phyloP scores from a whole-genome alignment of 225 moss, liverwort and hornwort species.

The Marchantia paleacea region DNA sequence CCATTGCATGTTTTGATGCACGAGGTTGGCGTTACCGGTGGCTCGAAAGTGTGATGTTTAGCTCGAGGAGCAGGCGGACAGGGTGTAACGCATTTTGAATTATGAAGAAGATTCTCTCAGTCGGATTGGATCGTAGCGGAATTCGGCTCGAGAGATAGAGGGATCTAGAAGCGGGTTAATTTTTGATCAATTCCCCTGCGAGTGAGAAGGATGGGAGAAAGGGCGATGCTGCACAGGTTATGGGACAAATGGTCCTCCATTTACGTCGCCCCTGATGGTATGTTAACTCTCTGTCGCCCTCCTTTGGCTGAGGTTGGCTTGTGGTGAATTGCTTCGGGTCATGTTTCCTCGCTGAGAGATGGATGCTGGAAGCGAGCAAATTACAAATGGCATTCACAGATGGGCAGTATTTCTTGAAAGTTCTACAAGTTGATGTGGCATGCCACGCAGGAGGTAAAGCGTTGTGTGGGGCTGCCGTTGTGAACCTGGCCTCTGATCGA shows the following conservation, averaged over 20 bases:
- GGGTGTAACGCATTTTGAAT: background rate
- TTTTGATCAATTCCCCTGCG: background rate
- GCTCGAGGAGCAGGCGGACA: no score
- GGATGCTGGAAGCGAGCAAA: background rate
- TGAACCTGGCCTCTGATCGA: slow-evolving; percentile 45
- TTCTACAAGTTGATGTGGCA: background rate
- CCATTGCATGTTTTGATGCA: no score
- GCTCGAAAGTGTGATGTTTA: no score
- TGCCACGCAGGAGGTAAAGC: slow-evolving; percentile 39
- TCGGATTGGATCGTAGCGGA: background rate
- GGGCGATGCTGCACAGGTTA: slow-evolving; percentile 47
- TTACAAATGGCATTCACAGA: no score
- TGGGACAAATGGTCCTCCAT: slow-evolving; percentile 51
- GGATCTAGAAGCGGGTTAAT: background rate
- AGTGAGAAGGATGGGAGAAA: slow-evolving; percentile 36
- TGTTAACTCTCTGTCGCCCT: background rate
- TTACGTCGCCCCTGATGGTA: slow-evolving; percentile 35
- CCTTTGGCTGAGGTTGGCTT: background rate
- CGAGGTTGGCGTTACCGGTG: no score
- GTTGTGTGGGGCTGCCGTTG: slow-evolving; percentile 43
- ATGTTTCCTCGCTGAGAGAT: background rate
- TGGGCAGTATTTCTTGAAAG: background rate
- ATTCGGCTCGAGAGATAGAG: background rate
- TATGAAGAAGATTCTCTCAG: background rate
- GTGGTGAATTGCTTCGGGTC: background rate